These are phyloP conservation scores for Solanum virginianum DNA, from an alignment of 257 asterid species.

Conservation along the genomic window DNA sequence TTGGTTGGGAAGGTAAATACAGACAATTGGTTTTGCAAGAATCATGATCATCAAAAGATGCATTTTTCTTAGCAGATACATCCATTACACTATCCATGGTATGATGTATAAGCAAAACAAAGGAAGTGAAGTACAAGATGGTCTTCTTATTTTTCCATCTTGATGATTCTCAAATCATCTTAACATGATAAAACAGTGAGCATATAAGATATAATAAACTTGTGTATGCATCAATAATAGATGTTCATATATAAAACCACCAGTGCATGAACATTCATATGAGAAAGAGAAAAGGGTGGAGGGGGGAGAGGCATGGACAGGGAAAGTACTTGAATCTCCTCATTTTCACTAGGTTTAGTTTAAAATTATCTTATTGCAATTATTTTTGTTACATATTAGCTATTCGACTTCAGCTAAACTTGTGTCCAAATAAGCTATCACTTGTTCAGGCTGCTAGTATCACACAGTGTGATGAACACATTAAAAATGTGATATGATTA, in stretches of 20 bases:
- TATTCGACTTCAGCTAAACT: background rate
- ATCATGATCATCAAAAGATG: background rate
- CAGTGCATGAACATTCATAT: background rate
- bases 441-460: background rate
- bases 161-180: background rate
- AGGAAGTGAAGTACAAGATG: background rate
- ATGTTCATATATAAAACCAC: background rate
- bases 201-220: background rate
- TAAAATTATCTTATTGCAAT: background rate
- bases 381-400: background rate
- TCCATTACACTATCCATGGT: background rate
- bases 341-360: background rate
- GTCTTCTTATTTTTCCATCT: background rate
- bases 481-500: background rate
- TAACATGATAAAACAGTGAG: background rate
- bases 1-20: slow-evolving; percentile 33
- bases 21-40: background rate
- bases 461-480: background rate
- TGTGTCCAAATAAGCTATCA: background rate
- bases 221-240: background rate
- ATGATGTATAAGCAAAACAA: background rate
- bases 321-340: background rate
- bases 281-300: background rate
- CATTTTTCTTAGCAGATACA: background rate
- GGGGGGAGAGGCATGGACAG: background rate